Percentiles rank a stretch among this genome's conserved stretches.
These are phyloP conservation scores for Microdochium trichocladiopsis DNA, from an alignment of 2,329 filamentous ascomycete species.

Conservation along the genomic window DNA sequence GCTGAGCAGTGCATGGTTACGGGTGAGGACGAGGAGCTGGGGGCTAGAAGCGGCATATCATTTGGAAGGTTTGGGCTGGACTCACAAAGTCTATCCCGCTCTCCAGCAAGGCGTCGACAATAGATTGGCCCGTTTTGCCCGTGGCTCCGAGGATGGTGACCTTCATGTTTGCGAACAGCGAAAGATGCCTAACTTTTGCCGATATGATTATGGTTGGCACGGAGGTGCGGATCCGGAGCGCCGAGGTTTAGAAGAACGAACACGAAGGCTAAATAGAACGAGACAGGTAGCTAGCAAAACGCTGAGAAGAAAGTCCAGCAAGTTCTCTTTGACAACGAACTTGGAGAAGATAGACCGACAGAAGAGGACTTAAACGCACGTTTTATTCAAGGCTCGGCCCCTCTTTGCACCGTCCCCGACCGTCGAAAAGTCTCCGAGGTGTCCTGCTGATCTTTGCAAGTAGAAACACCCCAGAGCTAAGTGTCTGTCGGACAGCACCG, in stretches of 20 bases:
- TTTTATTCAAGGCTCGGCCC: neutral
- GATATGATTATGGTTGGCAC: neutral
- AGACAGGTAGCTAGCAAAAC: neutral
- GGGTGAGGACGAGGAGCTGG: neutral
- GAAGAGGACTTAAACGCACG: neutral
- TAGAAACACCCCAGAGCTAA: neutral
- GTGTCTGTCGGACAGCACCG: neutral
- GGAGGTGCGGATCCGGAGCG: neutral
- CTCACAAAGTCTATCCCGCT: constrained; percentile 18
- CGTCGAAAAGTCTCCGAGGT: neutral
- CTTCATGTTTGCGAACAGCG: constrained; percentile 10
- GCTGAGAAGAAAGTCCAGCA: neutral
- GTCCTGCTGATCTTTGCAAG: neutral
- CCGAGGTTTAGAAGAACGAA: neutral
- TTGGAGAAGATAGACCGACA: neutral
- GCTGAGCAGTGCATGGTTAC: neutral
- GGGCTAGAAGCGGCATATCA: neutral
- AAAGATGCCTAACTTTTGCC: neutral
- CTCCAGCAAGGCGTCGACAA: constrained; percentile 28
- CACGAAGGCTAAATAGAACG: neutral
- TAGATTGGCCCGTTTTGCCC: constrained; percentile 30
- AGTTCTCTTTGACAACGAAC: neutral
- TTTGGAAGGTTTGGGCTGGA: neutral
- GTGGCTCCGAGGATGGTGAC: constrained; percentile 31
- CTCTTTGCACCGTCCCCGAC: neutral